Conservation (phyloP, 2,329 filamentous ascomycete species). For the Ceratocystis cacaofunesta region DNA sequence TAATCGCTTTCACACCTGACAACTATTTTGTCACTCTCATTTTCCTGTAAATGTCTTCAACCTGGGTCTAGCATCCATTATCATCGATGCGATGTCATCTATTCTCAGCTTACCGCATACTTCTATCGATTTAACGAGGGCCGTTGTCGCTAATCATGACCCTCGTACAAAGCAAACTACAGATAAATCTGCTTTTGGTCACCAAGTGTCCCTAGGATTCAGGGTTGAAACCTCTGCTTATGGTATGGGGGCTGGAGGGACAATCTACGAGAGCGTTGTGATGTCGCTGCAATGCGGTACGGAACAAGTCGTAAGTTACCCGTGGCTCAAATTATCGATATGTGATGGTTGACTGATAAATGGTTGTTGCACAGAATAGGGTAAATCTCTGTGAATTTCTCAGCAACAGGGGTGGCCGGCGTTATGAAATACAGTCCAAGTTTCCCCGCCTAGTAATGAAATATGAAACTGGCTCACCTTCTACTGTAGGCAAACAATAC, state of each 20-base stretch:
- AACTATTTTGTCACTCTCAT: not conserved
- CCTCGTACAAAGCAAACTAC: conserved; percentile 14
- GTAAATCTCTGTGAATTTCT: conserved; percentile 12
- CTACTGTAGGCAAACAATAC: conserved; percentile 3
- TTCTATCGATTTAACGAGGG: conserved; percentile 11
- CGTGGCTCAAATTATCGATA: not conserved
- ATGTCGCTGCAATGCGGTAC: conserved; percentile 9
- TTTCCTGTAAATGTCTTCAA: not conserved
- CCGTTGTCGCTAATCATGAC: conserved; percentile 16
- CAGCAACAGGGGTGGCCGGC: not conserved
- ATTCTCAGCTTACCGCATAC: conserved; percentile 9
- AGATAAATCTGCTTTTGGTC: conserved; percentile 10
- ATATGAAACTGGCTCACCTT: conserved; percentile 7
- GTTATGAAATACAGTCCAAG: conserved; percentile 15
- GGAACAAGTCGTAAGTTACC: conserved; percentile 11
- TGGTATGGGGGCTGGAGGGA: conserved; percentile 3
- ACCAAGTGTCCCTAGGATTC: conserved; percentile 11
- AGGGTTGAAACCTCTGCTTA: not conserved
- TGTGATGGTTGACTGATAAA: not conserved
- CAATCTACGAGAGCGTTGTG: conserved; percentile 7
- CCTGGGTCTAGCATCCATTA: not conserved
- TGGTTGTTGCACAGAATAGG: not conserved
- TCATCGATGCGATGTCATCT: conserved; percentile 2
- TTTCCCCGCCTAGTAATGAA: conserved; percentile 15
- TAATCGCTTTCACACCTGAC: not conserved